Evolutionary conservation across 768 basidiomycete genomes (phyloP).

Genomic region (Russula foetens): DNA sequence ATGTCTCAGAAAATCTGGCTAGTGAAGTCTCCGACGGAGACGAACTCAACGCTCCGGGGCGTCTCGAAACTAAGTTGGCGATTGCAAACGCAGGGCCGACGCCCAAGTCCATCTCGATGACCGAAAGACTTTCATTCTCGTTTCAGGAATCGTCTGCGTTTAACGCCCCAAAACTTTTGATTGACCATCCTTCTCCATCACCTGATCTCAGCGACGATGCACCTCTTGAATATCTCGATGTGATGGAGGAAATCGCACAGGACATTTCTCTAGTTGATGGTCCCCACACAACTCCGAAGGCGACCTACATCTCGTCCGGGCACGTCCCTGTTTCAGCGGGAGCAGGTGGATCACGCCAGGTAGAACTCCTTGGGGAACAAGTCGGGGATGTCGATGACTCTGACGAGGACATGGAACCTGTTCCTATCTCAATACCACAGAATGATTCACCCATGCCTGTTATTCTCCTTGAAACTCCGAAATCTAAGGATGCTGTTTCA

Average conservation of each 20-base stretch:
- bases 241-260: background rate
- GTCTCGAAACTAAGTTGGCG: conserved; percentile 59
- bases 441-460: background rate
- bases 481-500: background rate
- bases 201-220: conserved; percentile 1
- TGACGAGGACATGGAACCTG: conserved; percentile 18
- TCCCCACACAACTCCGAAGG: background rate
- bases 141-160: conserved; percentile 27
- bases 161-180: conserved; percentile 32
- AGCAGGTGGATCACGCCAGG: background rate
- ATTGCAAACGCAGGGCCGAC: conserved; percentile 52
- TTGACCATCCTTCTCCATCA: background rate
- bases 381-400: conserved; percentile 3
- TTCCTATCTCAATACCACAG: conserved; percentile 1
- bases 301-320: background rate
- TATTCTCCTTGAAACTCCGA: background rate
- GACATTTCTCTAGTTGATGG: background rate
- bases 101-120: conserved; percentile 19
- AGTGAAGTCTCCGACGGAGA: conserved; percentile 30
- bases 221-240: conserved; percentile 12
- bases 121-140: background rate
- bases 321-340: background rate
- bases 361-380: background rate
- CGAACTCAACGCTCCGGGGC: conserved; percentile 43
- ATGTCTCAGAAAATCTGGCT: background rate